Conservation (phyloP, 768 basidiomycete genomes). For the Termitomyces sp. region DNA sequence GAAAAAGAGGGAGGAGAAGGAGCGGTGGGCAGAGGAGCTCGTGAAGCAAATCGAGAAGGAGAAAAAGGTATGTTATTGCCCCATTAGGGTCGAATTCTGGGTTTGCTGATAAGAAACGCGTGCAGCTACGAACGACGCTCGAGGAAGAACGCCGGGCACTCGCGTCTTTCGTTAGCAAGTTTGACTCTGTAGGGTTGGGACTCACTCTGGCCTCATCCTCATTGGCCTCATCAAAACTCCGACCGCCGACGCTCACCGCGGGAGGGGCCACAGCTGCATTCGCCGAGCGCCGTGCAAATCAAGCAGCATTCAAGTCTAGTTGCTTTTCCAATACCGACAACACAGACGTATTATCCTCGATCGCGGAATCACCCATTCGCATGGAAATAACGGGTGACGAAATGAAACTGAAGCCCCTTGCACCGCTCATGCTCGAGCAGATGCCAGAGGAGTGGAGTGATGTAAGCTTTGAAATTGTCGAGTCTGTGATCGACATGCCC, state of each 20-base stretch:
- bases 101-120: neutral
- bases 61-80: conserved; percentile 46
- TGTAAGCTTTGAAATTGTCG: conserved; percentile 49
- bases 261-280: conserved; percentile 50
- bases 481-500: conserved; percentile 2
- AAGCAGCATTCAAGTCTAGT: conserved; percentile 18
- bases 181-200: conserved; percentile 67
- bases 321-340: conserved; percentile 1
- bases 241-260: conserved; percentile 44
- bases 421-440: conserved; percentile 55
- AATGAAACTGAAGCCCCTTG: conserved; percentile 26
- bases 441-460: conserved; percentile 51
- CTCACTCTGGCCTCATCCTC: conserved; percentile 21
- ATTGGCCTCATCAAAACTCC: conserved; percentile 35
- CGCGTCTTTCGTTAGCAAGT: conserved; percentile 77
- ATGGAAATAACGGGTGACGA: conserved; percentile 28
- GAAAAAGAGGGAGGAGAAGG: conserved; percentile 61
- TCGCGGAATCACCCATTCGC: conserved; percentile 47
- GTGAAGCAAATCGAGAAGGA: conserved; percentile 78
- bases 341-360: conserved; percentile 1
- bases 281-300: conserved; percentile 39
- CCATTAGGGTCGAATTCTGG: conserved; percentile 1
- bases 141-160: conserved; percentile 79
- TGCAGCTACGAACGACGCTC: conserved; percentile 53
- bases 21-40: conserved; percentile 71